Base-by-base conservation (phyloP, 192 early-diverging fungal genomes). In the Mortierella claussenii region DNA sequence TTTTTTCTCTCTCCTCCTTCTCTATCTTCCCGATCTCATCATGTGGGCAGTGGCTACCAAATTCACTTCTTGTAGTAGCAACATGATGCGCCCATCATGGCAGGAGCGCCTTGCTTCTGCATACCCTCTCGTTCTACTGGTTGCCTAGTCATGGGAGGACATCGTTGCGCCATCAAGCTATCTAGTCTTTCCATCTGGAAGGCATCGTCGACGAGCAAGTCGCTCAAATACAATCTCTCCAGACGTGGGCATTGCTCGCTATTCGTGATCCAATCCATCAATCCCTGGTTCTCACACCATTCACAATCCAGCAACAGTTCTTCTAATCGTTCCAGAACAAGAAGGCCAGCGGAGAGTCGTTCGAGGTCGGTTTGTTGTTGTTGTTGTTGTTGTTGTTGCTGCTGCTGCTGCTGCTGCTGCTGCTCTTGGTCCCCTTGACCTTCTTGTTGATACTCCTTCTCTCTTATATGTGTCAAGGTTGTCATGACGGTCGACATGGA, bases 241-340 rank as follows among this genome's bases (percentile, higher is more conserved):
- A 65, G 52, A 0, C n/a, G 31, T 0, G 63, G 63, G 17, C 42
- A 55, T 10, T 40, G 37, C 8, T 13, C 37, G 43, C 30, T 40
- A 11, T 40, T 43, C 28, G 54, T 55, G 11, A 65, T 24, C 3
- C 55, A 43, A 32, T 65, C 44, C 21, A 65, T 20, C 0, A 65
- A 21, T 3, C 36, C 63, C 6, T 18, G 32, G n/a, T 65, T 65
- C 30, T 65, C 63, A 2, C 12, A 18, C 63, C 63, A 65, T 37
- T 65, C 63, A 13, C 20, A 21, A 48, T 65, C 53, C 7, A 65
- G 13, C 17, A 17, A 24, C 12, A 65, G 44, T 28, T 65, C 53
- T 31, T 55, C 53, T 1, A 65, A 27, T 17, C 21, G 43, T n/a
- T 48, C 53, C 44, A 65, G 15, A 34, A 48, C 15, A 56, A 12